Conservation (phyloP, 352 stramenopile genomes). For the Globisporangium polare region DNA sequence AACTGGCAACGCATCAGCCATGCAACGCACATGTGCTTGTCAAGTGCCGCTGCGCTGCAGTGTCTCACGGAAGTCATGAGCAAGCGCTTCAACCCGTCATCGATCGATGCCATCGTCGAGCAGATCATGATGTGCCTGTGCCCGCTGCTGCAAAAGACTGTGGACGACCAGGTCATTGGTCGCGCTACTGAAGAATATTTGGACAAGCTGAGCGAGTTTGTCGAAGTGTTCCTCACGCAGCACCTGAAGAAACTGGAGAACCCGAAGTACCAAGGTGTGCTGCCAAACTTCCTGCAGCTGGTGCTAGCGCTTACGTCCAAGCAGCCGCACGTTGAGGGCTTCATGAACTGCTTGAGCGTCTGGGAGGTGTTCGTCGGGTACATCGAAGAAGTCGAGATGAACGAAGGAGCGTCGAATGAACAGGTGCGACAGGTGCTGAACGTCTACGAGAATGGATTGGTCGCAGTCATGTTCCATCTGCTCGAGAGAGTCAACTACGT, state of each 20-base stretch:
- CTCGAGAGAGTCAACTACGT: conserved; percentile 65
- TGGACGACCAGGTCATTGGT: conserved; percentile 47
- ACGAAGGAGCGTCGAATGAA: conserved; percentile 59
- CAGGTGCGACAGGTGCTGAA: conserved; percentile 39
- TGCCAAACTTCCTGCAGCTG: conserved; percentile 54
- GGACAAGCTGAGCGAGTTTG: conserved; percentile 74
- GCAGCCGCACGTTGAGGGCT: conserved; percentile 68
- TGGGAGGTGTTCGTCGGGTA: conserved; percentile 85
- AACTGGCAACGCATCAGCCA: conserved; percentile 33
- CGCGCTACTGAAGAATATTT: conserved; percentile 55
- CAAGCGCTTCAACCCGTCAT: conserved; percentile 48
- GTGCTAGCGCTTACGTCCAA: conserved; percentile 62
- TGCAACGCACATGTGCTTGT: conserved; percentile 28
- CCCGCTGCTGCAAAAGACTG: conserved; percentile 55
- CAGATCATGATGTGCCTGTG: conserved; percentile 51
- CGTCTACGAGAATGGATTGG: conserved; percentile 65
- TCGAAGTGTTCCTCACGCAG: conserved; percentile 69
- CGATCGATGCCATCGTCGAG: conserved; percentile 44
- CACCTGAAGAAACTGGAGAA: conserved; percentile 73
- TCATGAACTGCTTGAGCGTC: conserved; percentile 74
- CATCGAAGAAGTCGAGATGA: conserved; percentile 72
- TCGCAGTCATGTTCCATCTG: conserved; percentile 76
- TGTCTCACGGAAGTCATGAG: conserved; percentile 59
- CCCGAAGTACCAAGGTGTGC: conserved; percentile 33
- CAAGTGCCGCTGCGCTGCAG: conserved; percentile 54